Evolutionary conservation across 23 red algal genomes (phyloP).

Genomic region (Cyanidioschyzon merolae): DNA sequence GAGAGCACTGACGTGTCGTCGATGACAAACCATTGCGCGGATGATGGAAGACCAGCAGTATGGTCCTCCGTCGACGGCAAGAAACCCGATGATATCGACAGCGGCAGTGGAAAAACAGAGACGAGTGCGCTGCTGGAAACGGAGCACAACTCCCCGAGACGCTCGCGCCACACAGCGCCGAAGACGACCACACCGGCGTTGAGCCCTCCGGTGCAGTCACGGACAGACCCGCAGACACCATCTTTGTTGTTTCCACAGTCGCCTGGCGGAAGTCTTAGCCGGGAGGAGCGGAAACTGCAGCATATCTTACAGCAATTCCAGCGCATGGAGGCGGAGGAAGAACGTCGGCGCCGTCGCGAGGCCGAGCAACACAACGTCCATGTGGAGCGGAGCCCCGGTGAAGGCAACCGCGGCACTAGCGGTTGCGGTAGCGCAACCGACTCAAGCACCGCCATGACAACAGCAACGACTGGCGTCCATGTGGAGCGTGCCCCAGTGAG

Average conservation of each 20-base stretch:
- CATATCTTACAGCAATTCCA: conserved; percentile 57
- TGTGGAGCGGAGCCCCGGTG: neutral
- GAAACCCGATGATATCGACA: neutral
- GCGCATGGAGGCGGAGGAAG: conserved; percentile 67
- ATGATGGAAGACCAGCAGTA: neutral
- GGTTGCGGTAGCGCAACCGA: neutral
- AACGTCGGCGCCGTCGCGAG: neutral
- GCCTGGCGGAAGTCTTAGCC: conserved; percentile 31
- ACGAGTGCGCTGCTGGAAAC: neutral
- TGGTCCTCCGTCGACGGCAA: neutral
- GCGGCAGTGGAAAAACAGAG: neutral
- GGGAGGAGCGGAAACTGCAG: conserved; percentile 85
- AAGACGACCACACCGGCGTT: neutral
- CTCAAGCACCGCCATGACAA: neutral
- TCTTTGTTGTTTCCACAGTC: neutral
- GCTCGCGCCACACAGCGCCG: neutral
- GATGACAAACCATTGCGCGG: neutral
- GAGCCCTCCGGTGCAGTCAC: neutral
- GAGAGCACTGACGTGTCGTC: neutral
- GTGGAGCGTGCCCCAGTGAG: neutral
- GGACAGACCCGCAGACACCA: neutral
- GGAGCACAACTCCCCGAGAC: neutral
- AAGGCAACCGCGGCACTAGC: no score
- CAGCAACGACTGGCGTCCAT: neutral
- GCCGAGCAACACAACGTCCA: neutral